Evolutionary conservation across 116 monocot genomes (phyloP), one percentile per base, ranked within the genome.

Genomic region (Iris pallida): DNA sequence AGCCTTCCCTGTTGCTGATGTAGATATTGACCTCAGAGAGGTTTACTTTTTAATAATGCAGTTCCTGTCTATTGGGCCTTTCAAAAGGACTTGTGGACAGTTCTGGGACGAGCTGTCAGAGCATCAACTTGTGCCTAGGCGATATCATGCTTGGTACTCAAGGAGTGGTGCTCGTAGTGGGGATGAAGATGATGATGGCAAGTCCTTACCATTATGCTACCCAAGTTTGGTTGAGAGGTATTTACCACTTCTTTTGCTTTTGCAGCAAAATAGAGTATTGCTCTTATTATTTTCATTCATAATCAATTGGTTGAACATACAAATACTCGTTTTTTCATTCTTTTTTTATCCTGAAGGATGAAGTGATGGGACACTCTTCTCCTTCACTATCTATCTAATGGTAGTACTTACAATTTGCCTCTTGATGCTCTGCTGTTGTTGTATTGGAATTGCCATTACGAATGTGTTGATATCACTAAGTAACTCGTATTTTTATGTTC

Each of bases 121-220:
- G 75, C 90, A 99, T 82, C 88, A 84, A 64, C 88, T 99, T 68
- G 64, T 99, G 53, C 99, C 99, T 45, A 93, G 99, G 80, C 82
- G 99, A 76, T 99, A 93, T 71, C 99, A 99, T 88, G 94, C 94
- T 56, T 99, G 94, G 91, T 88, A 93, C 77, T 99, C 99, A 54
- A 86, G 90, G 73, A 79, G 41, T 64, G 90, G 94, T 70, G 61
- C 54, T 19, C 73, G 30, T 20, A 90, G 86, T 70, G 86, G 88
- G 0, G 77, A 86, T 73, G 88, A 93, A 73, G 75, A 93, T 81
- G 99, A 99, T 73, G 86, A 93, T 83, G 99, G 94, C 47, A 71
- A 47, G 30, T 99, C 99, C 45, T 81, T 99, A 10, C 94, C 99
- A 44, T 84, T 99, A 55, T 79, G 78, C 67, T 93, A 99, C 53